These are phyloP conservation scores for Ophidiomyces ophidiicola DNA, from an alignment of 2,329 filamentous ascomycete genomes.

Conservation along the genomic window DNA sequence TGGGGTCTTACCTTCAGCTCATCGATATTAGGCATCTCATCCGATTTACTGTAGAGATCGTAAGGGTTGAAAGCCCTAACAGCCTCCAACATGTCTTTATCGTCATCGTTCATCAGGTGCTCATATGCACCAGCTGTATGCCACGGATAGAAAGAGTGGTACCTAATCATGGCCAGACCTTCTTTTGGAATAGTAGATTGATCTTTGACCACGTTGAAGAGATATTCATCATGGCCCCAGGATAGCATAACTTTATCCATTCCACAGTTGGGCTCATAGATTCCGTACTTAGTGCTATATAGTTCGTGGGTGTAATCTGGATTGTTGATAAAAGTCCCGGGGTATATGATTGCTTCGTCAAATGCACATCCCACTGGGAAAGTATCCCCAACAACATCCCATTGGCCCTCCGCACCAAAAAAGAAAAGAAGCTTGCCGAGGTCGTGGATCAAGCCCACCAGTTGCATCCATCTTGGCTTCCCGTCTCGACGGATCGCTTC, in stretches of 20 bases:
- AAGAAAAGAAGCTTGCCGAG: slow-evolving; percentile 25
- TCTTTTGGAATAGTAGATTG: slow-evolving; percentile 68
- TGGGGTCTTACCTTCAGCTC: slow-evolving; percentile 55
- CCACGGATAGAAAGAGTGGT: slow-evolving; percentile 91
- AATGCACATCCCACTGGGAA: slow-evolving; percentile 38
- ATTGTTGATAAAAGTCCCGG: slow-evolving; percentile 60
- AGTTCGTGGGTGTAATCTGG: slow-evolving; percentile 59
- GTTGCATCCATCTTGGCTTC: slow-evolving; percentile 26
- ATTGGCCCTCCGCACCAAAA: slow-evolving; percentile 66
- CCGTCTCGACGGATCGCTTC: slow-evolving; percentile 77
- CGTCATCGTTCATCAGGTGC: slow-evolving; percentile 73
- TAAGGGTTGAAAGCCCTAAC: slow-evolving; percentile 86
- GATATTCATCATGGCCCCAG: slow-evolving; percentile 53
- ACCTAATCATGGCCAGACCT: slow-evolving; percentile 82
- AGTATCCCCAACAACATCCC: slow-evolving; percentile 70
- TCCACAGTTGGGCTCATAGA: slow-evolving; percentile 68
- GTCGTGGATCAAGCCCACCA: slow-evolving; percentile 28
- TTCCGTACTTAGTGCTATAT: slow-evolving; percentile 64
- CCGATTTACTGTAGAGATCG: slow-evolving; percentile 84
- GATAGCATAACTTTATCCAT: slow-evolving; percentile 79
- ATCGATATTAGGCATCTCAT: slow-evolving; percentile 63
- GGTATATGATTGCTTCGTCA: slow-evolving; percentile 65
- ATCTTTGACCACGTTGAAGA: slow-evolving; percentile 71
- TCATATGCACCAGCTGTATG: slow-evolving; percentile 68
- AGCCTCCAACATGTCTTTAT: slow-evolving; percentile 65